These are phyloP conservation scores for Collybiopsis confluens DNA, from an alignment of 768 basidiomycete genomes.

Conservation along the genomic window DNA sequence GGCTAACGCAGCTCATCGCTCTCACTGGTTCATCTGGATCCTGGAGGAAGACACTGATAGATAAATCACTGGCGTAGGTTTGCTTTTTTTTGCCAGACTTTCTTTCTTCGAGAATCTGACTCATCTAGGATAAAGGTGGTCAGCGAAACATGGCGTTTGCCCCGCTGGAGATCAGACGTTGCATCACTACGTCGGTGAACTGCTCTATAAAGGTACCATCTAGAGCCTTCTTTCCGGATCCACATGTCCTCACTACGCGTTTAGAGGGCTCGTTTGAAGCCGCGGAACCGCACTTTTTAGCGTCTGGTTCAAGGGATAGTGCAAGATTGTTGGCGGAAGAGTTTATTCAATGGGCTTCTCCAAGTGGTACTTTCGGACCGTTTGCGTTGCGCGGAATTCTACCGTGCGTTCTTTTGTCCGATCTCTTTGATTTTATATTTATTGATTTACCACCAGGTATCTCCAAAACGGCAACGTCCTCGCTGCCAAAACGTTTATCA, in stretches of 20 bases:
- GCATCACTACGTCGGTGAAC: constrained; percentile 86
- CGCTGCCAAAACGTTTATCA: constrained; percentile 90
- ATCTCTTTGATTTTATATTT: background rate
- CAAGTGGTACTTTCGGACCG: constrained; percentile 50
- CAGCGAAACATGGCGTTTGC: constrained; percentile 68
- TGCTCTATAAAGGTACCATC: constrained; percentile 73
- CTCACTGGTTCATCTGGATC: constrained; percentile 71
- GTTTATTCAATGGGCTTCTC: constrained; percentile 73
- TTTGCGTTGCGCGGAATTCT: constrained; percentile 85
- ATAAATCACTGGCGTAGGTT: constrained; percentile 76
- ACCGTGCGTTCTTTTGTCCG: constrained; percentile 57
- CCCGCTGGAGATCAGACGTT: constrained; percentile 87
- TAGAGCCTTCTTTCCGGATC: background rate
- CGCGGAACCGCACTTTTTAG: constrained; percentile 81
- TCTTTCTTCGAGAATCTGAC: constrained; percentile 5
- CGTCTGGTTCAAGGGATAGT: constrained; percentile 85
- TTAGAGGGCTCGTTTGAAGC: constrained; percentile 70
- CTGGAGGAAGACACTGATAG: constrained; percentile 90
- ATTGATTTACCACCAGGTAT: constrained; percentile 41
- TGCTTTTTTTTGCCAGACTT: constrained; percentile 7
- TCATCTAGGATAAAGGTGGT: constrained; percentile 61
- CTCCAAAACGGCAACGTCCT: constrained; percentile 85
- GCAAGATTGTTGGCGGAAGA: constrained; percentile 82
- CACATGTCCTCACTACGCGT: background rate
- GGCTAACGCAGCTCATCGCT: constrained; percentile 88